These are phyloP conservation scores for Arctium minus DNA, from an alignment of 129 eudicot genomes.

Conservation along the genomic window DNA sequence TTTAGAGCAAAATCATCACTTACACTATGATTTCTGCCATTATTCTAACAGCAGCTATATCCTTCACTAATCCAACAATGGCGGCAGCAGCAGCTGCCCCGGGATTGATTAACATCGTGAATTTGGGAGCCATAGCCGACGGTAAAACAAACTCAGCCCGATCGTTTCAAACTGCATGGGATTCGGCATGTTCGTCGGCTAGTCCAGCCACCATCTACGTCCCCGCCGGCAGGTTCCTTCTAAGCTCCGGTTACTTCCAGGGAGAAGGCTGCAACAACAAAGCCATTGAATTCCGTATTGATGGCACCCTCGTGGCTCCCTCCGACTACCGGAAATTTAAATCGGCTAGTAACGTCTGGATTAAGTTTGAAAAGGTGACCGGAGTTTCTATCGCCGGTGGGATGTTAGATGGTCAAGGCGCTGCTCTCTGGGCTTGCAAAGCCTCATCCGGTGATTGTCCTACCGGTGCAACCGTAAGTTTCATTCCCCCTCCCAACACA, in stretches of 20 bases:
- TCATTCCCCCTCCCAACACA: background rate
- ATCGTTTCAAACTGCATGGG: slow-evolving; percentile 50
- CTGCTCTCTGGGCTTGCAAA: slow-evolving; percentile 61
- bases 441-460: slow-evolving; percentile 50
- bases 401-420: slow-evolving; percentile 52
- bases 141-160: slow-evolving; percentile 38
- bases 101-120: slow-evolving; percentile 21
- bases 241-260: slow-evolving; percentile 25
- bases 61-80: background rate
- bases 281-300: slow-evolving; percentile 37
- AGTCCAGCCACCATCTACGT: slow-evolving; percentile 44
- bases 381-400: slow-evolving; percentile 67
- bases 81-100: background rate
- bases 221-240: slow-evolving; percentile 47
- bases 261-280: slow-evolving; percentile 47
- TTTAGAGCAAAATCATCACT: background rate
- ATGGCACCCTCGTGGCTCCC: slow-evolving; percentile 67
- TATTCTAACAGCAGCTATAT: background rate
- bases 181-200: slow-evolving; percentile 40
- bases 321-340: slow-evolving; percentile 38
- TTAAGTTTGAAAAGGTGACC: slow-evolving; percentile 44
- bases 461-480: slow-evolving; percentile 53
- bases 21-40: background rate
- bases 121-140: slow-evolving; percentile 37
- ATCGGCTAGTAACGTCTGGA: slow-evolving; percentile 35